Conservation (phyloP, 2,329 filamentous ascomycete species). For the Cladosporium sp. region DNA sequence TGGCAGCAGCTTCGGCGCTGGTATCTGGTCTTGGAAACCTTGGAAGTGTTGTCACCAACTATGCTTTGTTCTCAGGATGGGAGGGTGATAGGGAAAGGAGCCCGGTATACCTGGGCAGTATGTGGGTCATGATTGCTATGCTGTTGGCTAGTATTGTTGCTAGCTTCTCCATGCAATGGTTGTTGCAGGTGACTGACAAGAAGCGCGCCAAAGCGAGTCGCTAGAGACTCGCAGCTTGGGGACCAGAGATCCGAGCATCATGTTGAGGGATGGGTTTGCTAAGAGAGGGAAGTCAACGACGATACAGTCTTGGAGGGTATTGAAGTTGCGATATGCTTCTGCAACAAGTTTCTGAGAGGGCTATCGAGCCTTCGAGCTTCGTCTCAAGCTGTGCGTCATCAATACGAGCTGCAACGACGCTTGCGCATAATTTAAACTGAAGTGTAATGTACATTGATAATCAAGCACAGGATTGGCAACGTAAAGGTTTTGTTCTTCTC, state of each 20-base stretch:
- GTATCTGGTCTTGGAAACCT: conserved; percentile 86
- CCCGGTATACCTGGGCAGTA: conserved; percentile 55
- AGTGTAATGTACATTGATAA: neutral
- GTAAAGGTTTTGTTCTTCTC: neutral
- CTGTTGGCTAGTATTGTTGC: conserved; percentile 74
- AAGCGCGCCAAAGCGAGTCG: conserved; percentile 2
- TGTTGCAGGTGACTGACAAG: conserved; percentile 50
- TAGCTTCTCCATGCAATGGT: conserved; percentile 65
- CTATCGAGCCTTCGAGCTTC: neutral
- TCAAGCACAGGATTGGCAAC: neutral
- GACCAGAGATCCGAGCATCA: neutral
- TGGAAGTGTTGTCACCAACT: conserved; percentile 83
- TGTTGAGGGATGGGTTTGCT: neutral
- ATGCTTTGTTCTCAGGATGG: conserved; percentile 88
- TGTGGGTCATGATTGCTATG: conserved; percentile 85
- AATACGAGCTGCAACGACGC: neutral
- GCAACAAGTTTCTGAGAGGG: neutral
- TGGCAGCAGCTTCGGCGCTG: conserved; percentile 80
- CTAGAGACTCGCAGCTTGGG: neutral
- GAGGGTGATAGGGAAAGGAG: conserved; percentile 64
- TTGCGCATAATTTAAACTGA: no score
- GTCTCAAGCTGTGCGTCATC: neutral
- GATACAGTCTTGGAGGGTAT: neutral
- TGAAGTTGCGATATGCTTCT: neutral
- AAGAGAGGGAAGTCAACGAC: neutral